Conservation (phyloP, 1,284 basidiomycete genomes). For the Papiliotrema laurentii region DNA sequence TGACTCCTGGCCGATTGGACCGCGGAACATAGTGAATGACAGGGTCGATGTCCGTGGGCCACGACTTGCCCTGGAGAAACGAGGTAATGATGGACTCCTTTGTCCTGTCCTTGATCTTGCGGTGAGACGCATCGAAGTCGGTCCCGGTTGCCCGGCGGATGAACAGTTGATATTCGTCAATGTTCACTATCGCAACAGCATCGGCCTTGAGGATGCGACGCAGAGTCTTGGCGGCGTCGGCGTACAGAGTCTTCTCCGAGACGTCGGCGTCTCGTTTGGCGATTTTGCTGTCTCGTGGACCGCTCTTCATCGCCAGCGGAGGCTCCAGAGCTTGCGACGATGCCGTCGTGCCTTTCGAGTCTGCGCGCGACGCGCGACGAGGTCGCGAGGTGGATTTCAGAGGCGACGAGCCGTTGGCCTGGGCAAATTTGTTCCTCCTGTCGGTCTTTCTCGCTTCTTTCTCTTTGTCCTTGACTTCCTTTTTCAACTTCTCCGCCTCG, state of each 20-base stretch:
- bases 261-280: conserved; percentile 17
- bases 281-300: conserved; percentile 25
- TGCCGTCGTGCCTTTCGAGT: not conserved
- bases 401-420: not conserved
- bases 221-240: conserved; percentile 30
- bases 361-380: not conserved
- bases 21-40: conserved; percentile 26
- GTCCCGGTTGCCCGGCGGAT: conserved; percentile 14
- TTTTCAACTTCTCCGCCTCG: conserved; percentile 1
- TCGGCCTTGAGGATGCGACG: conserved; percentile 32
- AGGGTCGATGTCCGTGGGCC: conserved; percentile 31
- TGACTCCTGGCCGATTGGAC: conserved; percentile 2
- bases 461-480: not conserved
- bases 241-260: conserved; percentile 19
- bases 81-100: conserved; percentile 29
- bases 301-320: conserved; percentile 20
- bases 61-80: conserved; percentile 29
- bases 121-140: conserved; percentile 5
- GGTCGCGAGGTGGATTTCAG: not conserved
- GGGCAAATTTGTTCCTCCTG: not conserved
- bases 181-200: conserved; percentile 29
- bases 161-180: conserved; percentile 38
- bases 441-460: not conserved
- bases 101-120: conserved; percentile 10
- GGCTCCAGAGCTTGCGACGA: not conserved